phyloP scores from a whole-genome alignment of 2,329 filamentous ascomycete genomes.

The Decorospora gaudefroyi region DNA sequence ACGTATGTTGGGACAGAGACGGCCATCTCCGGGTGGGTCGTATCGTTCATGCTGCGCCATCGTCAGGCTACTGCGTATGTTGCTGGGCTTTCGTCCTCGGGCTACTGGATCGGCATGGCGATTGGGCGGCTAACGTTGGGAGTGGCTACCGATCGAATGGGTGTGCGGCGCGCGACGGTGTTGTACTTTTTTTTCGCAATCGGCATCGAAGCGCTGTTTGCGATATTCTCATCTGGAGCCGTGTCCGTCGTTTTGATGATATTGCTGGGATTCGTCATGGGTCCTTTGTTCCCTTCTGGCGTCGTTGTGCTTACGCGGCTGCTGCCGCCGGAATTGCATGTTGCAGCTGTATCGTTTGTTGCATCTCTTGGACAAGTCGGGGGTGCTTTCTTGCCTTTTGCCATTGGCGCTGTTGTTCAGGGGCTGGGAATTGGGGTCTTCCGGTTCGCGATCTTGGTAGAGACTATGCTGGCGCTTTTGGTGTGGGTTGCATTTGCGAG shows the following conservation, averaged over 20 bases:
- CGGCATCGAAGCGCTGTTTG: constrained; percentile 28
- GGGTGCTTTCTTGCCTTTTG: constrained; percentile 51
- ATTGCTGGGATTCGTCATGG: constrained; percentile 48
- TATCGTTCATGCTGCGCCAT: constrained; percentile 52
- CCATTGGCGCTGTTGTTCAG: constrained; percentile 50
- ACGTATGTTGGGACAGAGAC: constrained; percentile 54
- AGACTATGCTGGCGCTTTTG: constrained; percentile 26
- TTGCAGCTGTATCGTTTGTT: constrained; percentile 53
- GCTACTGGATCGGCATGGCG: constrained; percentile 54
- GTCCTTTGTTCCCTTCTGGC: constrained; percentile 52
- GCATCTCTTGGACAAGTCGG: constrained; percentile 53
- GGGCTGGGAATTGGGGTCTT: constrained; percentile 49
- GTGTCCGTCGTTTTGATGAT: constrained; percentile 42
- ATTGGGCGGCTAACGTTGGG: constrained; percentile 44
- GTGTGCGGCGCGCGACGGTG: constrained; percentile 33
- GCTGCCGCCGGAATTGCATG: constrained; percentile 49
- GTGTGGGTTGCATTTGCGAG: constrained; percentile 32
- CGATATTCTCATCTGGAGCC: constrained; percentile 17
- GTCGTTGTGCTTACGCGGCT: constrained; percentile 47
- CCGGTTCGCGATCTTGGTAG: constrained; percentile 35
- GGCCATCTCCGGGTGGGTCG: constrained; percentile 54
- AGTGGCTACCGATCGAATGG: constrained; percentile 33
- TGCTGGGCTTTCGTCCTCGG: constrained; percentile 50
- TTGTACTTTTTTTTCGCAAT: constrained; percentile 34
- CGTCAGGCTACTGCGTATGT: constrained; percentile 46